Evolutionary conservation across 2,329 filamentous ascomycete genomes (phyloP), one percentile per base, ranked within the genome.

Genomic region (Colletotrichum aenigma): DNA sequence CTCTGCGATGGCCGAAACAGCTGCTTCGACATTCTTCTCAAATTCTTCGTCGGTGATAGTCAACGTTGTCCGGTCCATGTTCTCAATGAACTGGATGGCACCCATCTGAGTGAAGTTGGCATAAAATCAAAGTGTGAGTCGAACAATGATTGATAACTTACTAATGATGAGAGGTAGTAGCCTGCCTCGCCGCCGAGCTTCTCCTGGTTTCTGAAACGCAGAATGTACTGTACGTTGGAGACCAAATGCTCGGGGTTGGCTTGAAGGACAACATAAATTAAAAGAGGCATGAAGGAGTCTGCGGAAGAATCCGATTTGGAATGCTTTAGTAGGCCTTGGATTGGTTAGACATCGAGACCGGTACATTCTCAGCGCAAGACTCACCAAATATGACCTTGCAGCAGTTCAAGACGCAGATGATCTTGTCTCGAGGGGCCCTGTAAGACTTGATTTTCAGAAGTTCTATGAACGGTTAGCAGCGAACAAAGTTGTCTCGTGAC

Each of bases 361-460:
- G 69, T 68, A 24, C 7, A 65, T 12, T 12, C 3, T 13, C 13
- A 7, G 7, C 4, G 5, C 2, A 6, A 18, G 24, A 80, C 89
- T 79, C 85, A 95, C 94, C 97, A 84, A 99, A 98, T 78, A 99
- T 98, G 77, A 99, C 97, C 86, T 99, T 99, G 91, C 97, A 99
- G 86, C 96, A 98, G 85, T 99, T 99, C 71, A 99, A 87, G 61
- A 98, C 95, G 84, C 97, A 99, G 66, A 99, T 98, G 71, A 99
- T 97, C 85, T 99, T 99, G 87, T 99, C 97, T 80, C 97, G 89
- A 6, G 97, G 97, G n/a, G 97, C 97, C 79, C 97, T 92, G 82
- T 99, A 99, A 10, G 95, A 97, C 81, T 96, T 98, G 81, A 99
- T 98, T 84, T 99, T 99, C 48, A 98, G 87, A 16, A 99, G 88